Evolutionary conservation across 2,329 filamentous ascomycete genomes (phyloP), one percentile per base, ranked within the genome.

Genomic region (Colletotrichum plurivorum): DNA sequence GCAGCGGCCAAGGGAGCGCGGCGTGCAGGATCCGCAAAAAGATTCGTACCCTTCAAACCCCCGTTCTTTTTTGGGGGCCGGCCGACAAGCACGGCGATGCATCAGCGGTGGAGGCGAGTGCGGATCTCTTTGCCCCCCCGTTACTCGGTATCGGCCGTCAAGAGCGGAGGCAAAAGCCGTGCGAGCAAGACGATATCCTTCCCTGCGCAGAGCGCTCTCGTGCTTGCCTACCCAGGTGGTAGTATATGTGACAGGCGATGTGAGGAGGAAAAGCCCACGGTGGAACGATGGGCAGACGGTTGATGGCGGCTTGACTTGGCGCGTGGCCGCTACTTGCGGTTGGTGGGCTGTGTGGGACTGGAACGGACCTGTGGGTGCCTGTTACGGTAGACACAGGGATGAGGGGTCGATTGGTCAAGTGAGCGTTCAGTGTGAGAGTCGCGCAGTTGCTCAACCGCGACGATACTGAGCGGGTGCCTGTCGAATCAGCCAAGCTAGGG

Each of bases 61-160:
- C 31, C 66, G 62, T 60, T 55, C 41, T n/a, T 48, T 66, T 51
- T 69, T 66, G 66, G 66, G 66, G 62, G 66, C 62, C 22, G 62
- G 36, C 31, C 52, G 48, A 51, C 18, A 45, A 60, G 45, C 43
- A n/a, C 41, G 41, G 13, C 59, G 52, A 43, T 53, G 54, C 65
- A 64, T 65, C 65, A 54, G 22, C 41, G 45, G 48, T 58, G 54
- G 60, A 68, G 18, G 60, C 46, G n/a, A 49, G 27, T 39, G 54
- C 41, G 53, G 53, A 54, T 18, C 41, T n/a, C 41, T 43, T n/a
- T 13, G 13, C 41, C 41, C 41, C 41, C 6, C 41, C 13, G 41
- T 43, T n/a, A 43, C 41, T 43, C 41, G 41, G 41, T 43, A 16
- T 43, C 41, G 41, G 41, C 41, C 13, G 10, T 36, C 8, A 36